These are phyloP conservation scores for Coemansia aciculifera DNA, from an alignment of 192 early-diverging fungal species.

Conservation along the genomic window DNA sequence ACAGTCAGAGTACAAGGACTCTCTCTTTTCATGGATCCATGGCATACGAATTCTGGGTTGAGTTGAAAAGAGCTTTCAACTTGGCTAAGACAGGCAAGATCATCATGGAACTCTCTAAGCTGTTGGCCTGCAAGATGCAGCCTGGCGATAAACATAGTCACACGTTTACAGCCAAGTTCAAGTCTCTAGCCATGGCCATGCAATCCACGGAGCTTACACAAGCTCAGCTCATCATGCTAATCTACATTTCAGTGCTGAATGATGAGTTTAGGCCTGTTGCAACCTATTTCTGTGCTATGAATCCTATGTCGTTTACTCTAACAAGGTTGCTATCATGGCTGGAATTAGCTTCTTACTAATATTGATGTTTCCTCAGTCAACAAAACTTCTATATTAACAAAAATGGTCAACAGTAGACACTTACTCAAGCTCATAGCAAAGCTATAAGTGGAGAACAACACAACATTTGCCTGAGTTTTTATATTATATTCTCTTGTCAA, in stretches of 20 bases:
- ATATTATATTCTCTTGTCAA: too few relatives aligned
- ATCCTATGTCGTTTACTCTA: neutral
- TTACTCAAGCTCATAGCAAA: too few relatives aligned
- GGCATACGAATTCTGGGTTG: neutral
- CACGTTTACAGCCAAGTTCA: neutral
- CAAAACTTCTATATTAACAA: too few relatives aligned
- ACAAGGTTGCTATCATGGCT: neutral
- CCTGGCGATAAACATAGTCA: neutral
- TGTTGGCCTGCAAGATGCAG: neutral
- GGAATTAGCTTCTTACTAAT: too few relatives aligned
- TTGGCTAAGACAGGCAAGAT: neutral
- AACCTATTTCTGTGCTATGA: neutral
- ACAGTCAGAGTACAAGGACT: neutral
- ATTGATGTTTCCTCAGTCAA: too few relatives aligned
- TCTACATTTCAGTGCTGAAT: neutral
- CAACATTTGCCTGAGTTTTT: too few relatives aligned
- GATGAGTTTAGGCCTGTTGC: neutral
- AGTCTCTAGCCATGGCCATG: neutral
- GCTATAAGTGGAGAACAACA: too few relatives aligned
- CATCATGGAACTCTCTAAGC: neutral
- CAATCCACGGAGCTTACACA: too few relatives aligned
- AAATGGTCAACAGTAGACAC: too few relatives aligned
- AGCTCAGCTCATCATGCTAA: neutral
- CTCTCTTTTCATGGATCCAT: too few relatives aligned
- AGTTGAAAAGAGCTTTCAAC: neutral